Base-by-base conservation (phyloP, 805 yeast genomes). In the Brettanomyces custersianus region DNA sequence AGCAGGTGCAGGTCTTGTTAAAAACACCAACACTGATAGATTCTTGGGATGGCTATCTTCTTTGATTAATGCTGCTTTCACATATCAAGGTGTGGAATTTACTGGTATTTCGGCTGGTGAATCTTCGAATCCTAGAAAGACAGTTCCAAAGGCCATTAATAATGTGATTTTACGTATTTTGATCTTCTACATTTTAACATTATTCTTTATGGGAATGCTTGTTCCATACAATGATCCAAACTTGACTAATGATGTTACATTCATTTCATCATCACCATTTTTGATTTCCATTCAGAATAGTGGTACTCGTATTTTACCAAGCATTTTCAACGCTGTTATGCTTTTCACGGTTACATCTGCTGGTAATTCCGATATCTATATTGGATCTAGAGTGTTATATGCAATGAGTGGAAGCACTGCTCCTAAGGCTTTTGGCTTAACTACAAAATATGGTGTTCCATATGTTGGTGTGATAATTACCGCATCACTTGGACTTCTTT, bases 81-180 rank as follows among this genome's bases (percentile, higher is more conserved):
- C 88, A 20, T 80, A 70, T 56, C 86, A 79, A 61, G 87, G 88
- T 55, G 74, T 80, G 34, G 90, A 80, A 55, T 64, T 78, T 51
- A 74, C 77, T 20, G 87, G 86, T 56, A 66, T 80, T 39, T 65
- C 83, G 5, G 81, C 82, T 27, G 85, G 86, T 60, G 90, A 80
- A 59, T 66, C 80, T 33, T 66, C 66, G 19, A 76, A 76, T 52
- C 86, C 86, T 37, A 63, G 77, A 54, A 76, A 72, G 45, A 59
- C 83, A 21, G 77, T 80, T 38, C 86, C 87, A 40, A 68, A 68
- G 33, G 86, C 87, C 25, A 76, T 79, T 49, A 74, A 70, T 51
- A 76, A 77, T 46, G 84, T 79, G 25, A 68, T 78, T 40, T 62
- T 68, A 54, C 68, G 88, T 63, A 78, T 80, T 43, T 49, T 73